phyloP scores from a whole-genome alignment of 805 yeast genomes.

The Vanderwaltozyma tropicalis region DNA sequence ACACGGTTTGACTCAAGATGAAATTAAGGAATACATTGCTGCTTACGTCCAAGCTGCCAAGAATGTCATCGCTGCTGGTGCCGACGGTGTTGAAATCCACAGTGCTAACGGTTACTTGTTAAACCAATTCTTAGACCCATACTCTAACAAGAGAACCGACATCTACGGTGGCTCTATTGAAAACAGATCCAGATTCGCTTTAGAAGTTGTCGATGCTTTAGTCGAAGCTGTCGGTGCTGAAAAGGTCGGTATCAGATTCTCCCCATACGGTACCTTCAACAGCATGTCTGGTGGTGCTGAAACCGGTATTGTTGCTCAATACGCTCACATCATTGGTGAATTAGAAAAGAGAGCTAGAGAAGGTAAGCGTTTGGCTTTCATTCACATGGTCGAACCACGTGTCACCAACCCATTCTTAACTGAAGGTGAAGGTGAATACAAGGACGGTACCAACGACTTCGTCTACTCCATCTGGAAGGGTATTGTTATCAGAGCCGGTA shows the following conservation, averaged over 20 bases:
- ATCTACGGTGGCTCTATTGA: conserved; percentile 46
- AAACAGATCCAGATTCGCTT: conserved; percentile 35
- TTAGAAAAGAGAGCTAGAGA: conserved; percentile 29
- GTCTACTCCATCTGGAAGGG: conserved; percentile 38
- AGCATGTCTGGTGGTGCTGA: conserved; percentile 28
- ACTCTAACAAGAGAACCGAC: conserved; percentile 37
- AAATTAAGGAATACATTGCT: conserved; percentile 32
- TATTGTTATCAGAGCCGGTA: conserved; percentile 33
- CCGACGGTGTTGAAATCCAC: conserved; percentile 58
- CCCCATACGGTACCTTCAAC: conserved; percentile 35
- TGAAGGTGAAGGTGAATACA: conserved; percentile 22
- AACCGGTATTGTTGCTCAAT: conserved; percentile 29
- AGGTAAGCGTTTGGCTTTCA: conserved; percentile 31
- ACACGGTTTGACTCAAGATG: conserved; percentile 25
- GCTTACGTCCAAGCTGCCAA: conserved; percentile 38
- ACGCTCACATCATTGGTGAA: conserved; percentile 31
- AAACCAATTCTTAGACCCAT: conserved; percentile 43
- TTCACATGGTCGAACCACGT: conserved; percentile 36
- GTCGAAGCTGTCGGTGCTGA: conserved; percentile 42
- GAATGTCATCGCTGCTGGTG: conserved; percentile 26
- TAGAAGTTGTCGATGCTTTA: conserved; percentile 43
- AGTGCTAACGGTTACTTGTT: conserved; percentile 56
- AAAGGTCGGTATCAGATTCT: conserved; percentile 37
- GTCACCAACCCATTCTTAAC: conserved; percentile 19
- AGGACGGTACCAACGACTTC: conserved; percentile 30